These are phyloP conservation scores for Fimicolochytrium jonesii DNA, from an alignment of 192 early-diverging fungal species.

Conservation along the genomic window DNA sequence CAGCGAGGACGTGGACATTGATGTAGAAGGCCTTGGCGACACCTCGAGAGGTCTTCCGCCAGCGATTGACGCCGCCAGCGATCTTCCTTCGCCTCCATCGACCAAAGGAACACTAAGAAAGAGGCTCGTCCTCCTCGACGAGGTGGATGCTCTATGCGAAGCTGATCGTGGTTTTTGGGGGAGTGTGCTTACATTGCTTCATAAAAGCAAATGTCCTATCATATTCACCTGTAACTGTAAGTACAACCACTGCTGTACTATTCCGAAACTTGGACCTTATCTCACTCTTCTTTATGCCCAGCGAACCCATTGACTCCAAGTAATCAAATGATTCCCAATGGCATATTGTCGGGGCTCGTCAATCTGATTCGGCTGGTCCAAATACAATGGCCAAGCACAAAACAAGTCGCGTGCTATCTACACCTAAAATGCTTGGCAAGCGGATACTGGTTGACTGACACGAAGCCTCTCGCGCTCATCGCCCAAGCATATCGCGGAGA, in stretches of 20 bases:
- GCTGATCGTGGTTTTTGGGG: conserved; percentile 78
- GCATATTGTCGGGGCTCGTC: not conserved
- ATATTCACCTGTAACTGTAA: conserved; percentile 72
- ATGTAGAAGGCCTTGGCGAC: too few species aligned
- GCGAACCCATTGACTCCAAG: not conserved
- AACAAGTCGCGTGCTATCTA: conserved; percentile 3
- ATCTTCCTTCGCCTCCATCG: not conserved
- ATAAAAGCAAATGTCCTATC: conserved; percentile 72
- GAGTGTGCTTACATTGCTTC: conserved; percentile 61
- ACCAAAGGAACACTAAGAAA: conserved; percentile 36
- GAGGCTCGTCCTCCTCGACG: conserved; percentile 76
- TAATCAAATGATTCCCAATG: conserved; percentile 2
- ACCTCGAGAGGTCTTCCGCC: too few species aligned
- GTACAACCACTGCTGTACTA: not conserved
- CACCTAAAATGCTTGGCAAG: not conserved
- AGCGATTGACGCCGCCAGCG: not conserved
- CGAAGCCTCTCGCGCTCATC: not conserved
- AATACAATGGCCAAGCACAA: not conserved
- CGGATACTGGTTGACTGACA: not conserved
- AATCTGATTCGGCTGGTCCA: not conserved
- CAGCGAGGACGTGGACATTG: too few species aligned
- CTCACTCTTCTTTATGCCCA: not conserved
- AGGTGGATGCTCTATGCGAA: conserved; percentile 77
- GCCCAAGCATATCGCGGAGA: not conserved
- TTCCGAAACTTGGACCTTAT: not conserved